phyloP scores from a whole-genome alignment of 2,329 filamentous ascomycete species.

The Trichoderma sp. region DNA sequence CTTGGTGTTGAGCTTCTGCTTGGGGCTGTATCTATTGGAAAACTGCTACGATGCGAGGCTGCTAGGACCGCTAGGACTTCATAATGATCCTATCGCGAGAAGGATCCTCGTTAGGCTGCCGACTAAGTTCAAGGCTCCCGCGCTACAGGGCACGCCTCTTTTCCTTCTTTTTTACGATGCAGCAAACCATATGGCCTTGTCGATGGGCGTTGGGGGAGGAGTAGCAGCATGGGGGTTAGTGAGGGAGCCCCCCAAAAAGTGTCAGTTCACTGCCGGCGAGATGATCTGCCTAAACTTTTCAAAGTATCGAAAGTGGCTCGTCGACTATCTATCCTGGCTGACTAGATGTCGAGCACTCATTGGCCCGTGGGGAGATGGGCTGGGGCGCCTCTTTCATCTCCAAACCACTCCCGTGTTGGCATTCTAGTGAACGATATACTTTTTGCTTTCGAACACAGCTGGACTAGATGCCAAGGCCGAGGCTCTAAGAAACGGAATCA shows the following conservation, averaged over 20 bases:
- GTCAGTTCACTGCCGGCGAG: neutral
- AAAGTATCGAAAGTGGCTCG: neutral
- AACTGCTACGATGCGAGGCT: neutral
- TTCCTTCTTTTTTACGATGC: neutral
- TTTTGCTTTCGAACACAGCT: neutral
- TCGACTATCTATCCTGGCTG: constrained; percentile 1
- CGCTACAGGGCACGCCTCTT: neutral
- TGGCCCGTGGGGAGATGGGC: neutral
- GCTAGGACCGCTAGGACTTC: neutral
- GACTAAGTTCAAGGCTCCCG: neutral
- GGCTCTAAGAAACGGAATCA: neutral
- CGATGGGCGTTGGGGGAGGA: neutral
- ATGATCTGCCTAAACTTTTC: neutral
- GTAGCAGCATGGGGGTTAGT: neutral
- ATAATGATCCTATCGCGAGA: neutral
- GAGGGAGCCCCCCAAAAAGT: neutral
- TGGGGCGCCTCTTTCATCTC: neutral
- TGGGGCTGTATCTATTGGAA: neutral
- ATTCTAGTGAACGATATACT: neutral
- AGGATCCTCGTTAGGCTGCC: neutral
- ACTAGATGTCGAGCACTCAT: neutral
- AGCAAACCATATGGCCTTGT: neutral
- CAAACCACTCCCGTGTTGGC: neutral
- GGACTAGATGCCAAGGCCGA: neutral
- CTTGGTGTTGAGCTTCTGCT: neutral